Percentiles rank a stretch among this genome's conserved stretches.
Conservation (phyloP, 75 land plant species). For the Cryptomeria japonica region DNA sequence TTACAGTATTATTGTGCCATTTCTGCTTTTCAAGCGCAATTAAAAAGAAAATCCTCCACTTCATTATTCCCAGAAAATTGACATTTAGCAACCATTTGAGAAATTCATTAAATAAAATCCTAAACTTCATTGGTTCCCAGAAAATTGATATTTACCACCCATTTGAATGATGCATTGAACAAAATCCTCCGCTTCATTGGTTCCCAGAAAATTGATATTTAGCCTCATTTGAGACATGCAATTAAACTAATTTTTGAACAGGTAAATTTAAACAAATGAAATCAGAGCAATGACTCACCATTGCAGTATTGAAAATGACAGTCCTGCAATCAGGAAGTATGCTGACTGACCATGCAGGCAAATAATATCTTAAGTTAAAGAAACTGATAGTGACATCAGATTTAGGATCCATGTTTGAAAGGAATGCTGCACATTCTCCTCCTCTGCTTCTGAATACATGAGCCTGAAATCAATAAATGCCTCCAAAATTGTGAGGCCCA, state of each 20-base stretch:
- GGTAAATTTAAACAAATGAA: background rate
- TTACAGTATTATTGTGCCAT: background rate
- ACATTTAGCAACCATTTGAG: too few species aligned
- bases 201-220: background rate
- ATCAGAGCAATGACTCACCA: constrained; percentile 46
- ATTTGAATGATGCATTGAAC: too few species aligned
- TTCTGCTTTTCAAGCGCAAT: background rate
- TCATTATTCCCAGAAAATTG: too few species aligned
- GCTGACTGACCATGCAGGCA: constrained; percentile 99
- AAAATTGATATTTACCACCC: too few species aligned
- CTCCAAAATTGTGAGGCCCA: background rate
- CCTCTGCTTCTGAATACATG: constrained; percentile 49
- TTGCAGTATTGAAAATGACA: constrained; percentile 89
- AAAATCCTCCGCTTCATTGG: background rate
- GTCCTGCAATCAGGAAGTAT: constrained; percentile 96
- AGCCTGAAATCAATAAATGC: constrained; percentile 39
- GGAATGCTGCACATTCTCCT: constrained; percentile 91
- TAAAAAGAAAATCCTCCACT: background rate
- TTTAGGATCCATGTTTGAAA: constrained; percentile 70
- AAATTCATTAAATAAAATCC: too few species aligned
- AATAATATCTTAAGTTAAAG: constrained; percentile 45
- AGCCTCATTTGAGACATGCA: background rate
- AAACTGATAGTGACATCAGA: constrained; percentile 69
- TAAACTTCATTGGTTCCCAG: too few species aligned
- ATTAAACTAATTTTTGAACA: background rate